Evolutionary conservation across 768 basidiomycete species (phyloP).

Genomic region (Psilocybe subaeruginosa): DNA sequence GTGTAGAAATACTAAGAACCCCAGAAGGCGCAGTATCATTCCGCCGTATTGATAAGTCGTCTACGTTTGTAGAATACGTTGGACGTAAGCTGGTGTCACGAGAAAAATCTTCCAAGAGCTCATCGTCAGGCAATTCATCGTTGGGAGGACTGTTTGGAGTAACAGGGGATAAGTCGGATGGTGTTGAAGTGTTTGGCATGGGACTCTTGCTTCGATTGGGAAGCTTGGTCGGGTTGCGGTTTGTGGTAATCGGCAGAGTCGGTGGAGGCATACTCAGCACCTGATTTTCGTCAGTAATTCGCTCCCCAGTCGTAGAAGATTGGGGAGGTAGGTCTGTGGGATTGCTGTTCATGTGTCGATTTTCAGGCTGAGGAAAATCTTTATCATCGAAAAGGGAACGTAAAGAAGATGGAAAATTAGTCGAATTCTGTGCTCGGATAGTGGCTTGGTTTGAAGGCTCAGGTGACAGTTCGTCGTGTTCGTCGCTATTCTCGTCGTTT

Average conservation of each 20-base stretch:
- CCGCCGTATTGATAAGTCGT: constrained; percentile 17
- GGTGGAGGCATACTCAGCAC: background rate
- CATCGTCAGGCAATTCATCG: background rate
- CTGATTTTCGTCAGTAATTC: background rate
- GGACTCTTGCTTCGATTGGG: background rate
- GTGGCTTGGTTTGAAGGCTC: constrained; percentile 40
- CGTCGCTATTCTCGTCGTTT: constrained; percentile 24
- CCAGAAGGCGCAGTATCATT: constrained; percentile 22
- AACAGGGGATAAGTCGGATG: constrained; percentile 7
- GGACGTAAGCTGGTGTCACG: background rate
- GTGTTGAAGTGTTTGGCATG: background rate
- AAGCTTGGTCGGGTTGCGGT: background rate
- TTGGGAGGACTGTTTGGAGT: background rate
- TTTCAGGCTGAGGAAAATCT: constrained; percentile 35
- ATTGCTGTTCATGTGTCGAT: constrained; percentile 41
- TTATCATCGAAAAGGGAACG: constrained; percentile 78
- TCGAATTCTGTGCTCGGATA: constrained; percentile 49
- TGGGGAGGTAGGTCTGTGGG: constrained; percentile 12
- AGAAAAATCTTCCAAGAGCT: background rate
- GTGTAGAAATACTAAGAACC: background rate
- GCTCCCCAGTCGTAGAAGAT: constrained; percentile 1
- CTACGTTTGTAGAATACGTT: background rate
- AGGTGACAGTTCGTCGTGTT: constrained; percentile 20
- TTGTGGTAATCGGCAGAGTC: background rate
- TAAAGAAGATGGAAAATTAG: constrained; percentile 73